Evolutionary conservation across 2,329 filamentous ascomycete species (phyloP).

Genomic region (Thielaviopsis cerberus): DNA sequence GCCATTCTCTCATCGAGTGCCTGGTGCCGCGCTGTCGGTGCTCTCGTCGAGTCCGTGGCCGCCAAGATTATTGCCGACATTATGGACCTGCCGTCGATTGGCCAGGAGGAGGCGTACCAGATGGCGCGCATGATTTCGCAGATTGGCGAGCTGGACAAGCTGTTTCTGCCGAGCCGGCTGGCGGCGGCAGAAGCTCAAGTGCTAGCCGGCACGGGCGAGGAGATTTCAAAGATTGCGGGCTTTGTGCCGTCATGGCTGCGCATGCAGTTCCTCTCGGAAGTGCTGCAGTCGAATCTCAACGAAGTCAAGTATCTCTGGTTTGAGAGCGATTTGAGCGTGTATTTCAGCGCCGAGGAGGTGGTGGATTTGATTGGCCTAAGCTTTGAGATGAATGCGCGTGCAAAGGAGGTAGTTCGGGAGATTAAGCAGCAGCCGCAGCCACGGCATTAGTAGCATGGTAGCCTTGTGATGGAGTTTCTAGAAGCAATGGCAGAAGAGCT

Average conservation of each 20-base stretch:
- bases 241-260: slow-evolving; percentile 44
- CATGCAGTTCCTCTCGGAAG: slow-evolving; percentile 44
- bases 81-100: slow-evolving; percentile 40
- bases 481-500: background rate
- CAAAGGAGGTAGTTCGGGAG: slow-evolving; percentile 38
- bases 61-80: slow-evolving; percentile 42
- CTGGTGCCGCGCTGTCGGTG: slow-evolving; percentile 44
- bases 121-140: slow-evolving; percentile 39
- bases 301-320: slow-evolving; percentile 46
- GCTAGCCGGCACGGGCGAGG: slow-evolving; percentile 15
- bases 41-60: slow-evolving; percentile 38
- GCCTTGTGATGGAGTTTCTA: background rate
- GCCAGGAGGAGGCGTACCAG: slow-evolving; percentile 44
- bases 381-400: slow-evolving; percentile 43
- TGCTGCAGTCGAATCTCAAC: slow-evolving; percentile 46
- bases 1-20: slow-evolving; percentile 39
- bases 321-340: slow-evolving; percentile 45
- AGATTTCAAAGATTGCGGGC: slow-evolving; percentile 37
- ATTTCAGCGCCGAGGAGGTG: slow-evolving; percentile 42
- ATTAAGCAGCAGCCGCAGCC: slow-evolving; percentile 34
- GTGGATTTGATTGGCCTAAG: slow-evolving; percentile 43
- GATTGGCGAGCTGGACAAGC: slow-evolving; percentile 38
- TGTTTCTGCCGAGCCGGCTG: slow-evolving; percentile 34
- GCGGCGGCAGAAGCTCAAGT: slow-evolving; percentile 12
- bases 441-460: background rate